A percentile compares a stretch with the other conserved stretches of the same genome.
Evolutionary conservation across 2,329 filamentous ascomycete genomes (phyloP).

Genomic region (Hymenoscyphus albidus): DNA sequence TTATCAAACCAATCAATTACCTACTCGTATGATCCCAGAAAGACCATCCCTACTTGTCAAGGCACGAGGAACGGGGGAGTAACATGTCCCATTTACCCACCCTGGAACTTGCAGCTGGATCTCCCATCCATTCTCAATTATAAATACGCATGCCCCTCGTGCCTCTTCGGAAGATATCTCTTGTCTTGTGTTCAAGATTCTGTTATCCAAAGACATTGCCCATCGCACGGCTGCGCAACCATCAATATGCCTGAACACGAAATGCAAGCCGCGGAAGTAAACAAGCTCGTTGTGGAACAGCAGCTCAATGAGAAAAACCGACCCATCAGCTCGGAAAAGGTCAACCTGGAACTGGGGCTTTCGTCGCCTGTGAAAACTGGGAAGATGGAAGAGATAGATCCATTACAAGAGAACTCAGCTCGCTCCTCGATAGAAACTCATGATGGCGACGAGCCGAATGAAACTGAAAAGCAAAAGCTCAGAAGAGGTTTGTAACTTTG

Average conservation of each 20-base stretch:
- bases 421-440: slow-evolving; percentile 16
- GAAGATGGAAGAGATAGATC: slow-evolving; percentile 3
- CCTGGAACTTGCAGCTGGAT: neutral
- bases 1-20: neutral
- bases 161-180: neutral
- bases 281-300: slow-evolving; percentile 19
- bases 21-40: slow-evolving; percentile 4
- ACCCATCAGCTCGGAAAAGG: slow-evolving; percentile 14
- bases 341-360: slow-evolving; percentile 19
- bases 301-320: slow-evolving; percentile 11
- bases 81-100: slow-evolving; percentile 4
- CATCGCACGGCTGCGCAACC: slow-evolving; percentile 1
- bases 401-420: slow-evolving; percentile 10
- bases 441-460: slow-evolving; percentile 21
- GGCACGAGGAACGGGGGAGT: slow-evolving; percentile 3
- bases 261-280: slow-evolving; percentile 21
- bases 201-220: neutral
- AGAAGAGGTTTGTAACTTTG: slow-evolving; percentile 15
- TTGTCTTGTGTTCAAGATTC: neutral
- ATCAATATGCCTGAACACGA: slow-evolving; percentile 23
- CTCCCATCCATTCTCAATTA: neutral
- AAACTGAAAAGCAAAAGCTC: slow-evolving; percentile 16
- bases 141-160: neutral
- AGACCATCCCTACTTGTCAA: neutral
- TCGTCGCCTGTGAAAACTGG: slow-evolving; percentile 10